Base-by-base conservation (phyloP, 768 basidiomycete species). In the Saitozyma sp. region DNA sequence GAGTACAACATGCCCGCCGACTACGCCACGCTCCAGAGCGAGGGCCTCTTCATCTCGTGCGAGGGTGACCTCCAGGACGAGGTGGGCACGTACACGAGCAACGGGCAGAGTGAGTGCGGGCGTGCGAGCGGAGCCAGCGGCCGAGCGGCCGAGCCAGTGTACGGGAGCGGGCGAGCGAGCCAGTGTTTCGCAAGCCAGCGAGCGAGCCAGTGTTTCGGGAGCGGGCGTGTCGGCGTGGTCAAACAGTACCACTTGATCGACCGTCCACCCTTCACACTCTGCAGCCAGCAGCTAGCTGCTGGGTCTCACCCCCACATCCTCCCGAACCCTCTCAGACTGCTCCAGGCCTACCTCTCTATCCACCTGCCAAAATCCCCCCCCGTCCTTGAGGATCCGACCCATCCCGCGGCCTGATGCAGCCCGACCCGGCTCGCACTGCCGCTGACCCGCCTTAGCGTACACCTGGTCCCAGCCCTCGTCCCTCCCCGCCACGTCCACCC, bases 11-110 rank as follows among this genome's bases (percentile, higher is more conserved):
- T 59, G 58, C 58, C 58, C 17, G 58, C 58, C 11, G 49, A 49
- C 8, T 59, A 59, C 20, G 58, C 51, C 29, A 42, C 10, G 6
- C 29, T 29, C 29, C 29, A 29, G 29, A 29, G 29, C 29, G 29
- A 29, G 29, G 42, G 42, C 13, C 50, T 59, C 39, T 59, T 59
- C 50, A 17, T 59, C 8, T 20, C 58, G 7, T 59, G 58, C 39
- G 58, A 59, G 17, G 58, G 58, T 14, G 58, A 59, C 37, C 58
- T 59, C 40, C 58, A 59, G 58, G 58, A 59, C 58, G 58, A 59
- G 40, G 58, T 59, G 29, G 58, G 58, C 50, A 59, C 58, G 9
- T 59, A 59, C 58, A 59, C 58, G 19, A 52, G 50, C 11, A 42
- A 52, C 39, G 58, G 58, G 19, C 58, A 59, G 51, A 59, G 58